Conservation (phyloP, 306 rosid species). For the Glycine tomentella region DNA sequence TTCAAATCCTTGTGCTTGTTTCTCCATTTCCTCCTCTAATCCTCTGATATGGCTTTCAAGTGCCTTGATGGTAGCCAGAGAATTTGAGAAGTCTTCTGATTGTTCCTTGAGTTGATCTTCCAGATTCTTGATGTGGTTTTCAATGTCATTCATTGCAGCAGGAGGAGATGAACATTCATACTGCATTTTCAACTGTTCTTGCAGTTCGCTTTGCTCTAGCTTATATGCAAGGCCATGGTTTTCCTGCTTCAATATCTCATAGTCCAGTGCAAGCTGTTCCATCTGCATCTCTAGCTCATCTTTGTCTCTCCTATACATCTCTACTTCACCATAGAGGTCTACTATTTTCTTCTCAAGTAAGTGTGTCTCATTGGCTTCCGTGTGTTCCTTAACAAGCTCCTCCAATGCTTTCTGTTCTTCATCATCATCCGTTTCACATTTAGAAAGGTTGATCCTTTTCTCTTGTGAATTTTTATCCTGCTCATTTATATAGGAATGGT, state of each 20-base stretch:
- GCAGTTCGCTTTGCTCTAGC: conserved; percentile 88
- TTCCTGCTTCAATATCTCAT: conserved; percentile 96
- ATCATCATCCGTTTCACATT: conserved; percentile 62
- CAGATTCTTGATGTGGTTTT: conserved; percentile 66
- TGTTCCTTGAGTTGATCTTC: conserved; percentile 75
- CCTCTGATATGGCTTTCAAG: conserved; percentile 69
- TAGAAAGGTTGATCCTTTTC: conserved; percentile 50
- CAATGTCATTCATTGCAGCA: conserved; percentile 62
- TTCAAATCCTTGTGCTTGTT: conserved; percentile 73
- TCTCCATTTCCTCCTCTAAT: conserved; percentile 78
- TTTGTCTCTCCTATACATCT: conserved; percentile 83
- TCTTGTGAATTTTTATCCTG: conserved; percentile 46
- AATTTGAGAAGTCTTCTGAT: conserved; percentile 73
- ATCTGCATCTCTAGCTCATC: conserved; percentile 96
- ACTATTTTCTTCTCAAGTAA: conserved; percentile 72
- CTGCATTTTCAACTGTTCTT: conserved; percentile 84
- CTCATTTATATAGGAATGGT: conserved; percentile 44
- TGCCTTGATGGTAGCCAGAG: conserved; percentile 72
- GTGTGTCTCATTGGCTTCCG: conserved; percentile 60
- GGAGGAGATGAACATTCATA: conserved; percentile 75
- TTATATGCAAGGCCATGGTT: conserved; percentile 79
- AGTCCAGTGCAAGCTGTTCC: conserved; percentile 98
- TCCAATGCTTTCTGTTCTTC: conserved; percentile 87
- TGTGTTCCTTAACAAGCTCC: conserved; percentile 68
- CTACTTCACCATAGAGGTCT: conserved; percentile 84